Conservation (phyloP, 176 grass and related monocot species). For the Zea luxurians region DNA sequence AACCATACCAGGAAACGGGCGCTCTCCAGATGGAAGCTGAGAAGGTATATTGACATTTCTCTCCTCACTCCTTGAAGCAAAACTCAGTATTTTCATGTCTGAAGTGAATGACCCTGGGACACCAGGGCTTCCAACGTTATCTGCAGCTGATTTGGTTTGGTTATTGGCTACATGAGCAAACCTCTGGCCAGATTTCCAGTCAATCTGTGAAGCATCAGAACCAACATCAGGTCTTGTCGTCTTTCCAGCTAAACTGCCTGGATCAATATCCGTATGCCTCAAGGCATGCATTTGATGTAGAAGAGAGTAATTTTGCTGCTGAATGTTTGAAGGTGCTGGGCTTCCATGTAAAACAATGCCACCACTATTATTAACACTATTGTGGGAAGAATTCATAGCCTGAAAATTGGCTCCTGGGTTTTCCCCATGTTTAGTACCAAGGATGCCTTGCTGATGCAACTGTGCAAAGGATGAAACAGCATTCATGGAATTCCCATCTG, state of each 20-base stretch:
- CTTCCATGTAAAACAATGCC: conserved; percentile 63
- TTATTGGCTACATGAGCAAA: conserved; percentile 60
- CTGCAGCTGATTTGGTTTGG: conserved; percentile 42
- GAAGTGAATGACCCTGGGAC: conserved; percentile 51
- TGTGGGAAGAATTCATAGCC: conserved; percentile 46
- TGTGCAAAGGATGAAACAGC: conserved; percentile 55
- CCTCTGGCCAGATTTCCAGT: conserved; percentile 64
- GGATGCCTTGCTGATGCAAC: conserved; percentile 58
- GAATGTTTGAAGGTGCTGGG: conserved; percentile 58
- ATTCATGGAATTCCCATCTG: conserved; percentile 47
- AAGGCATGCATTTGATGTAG: conserved; percentile 83
- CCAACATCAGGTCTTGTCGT: conserved; percentile 54
- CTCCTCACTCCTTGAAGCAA: conserved; percentile 68
- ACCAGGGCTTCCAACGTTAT: conserved; percentile 47
- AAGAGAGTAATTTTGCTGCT: conserved; percentile 72
- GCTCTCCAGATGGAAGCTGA: conserved; percentile 51
- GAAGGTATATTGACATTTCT: conserved; percentile 44
- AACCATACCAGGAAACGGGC: conserved; percentile 35
- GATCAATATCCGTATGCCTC: conserved; percentile 60
- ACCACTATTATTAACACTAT: conserved; percentile 33
- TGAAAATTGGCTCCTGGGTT: conserved; percentile 48
- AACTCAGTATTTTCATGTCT: conserved; percentile 78
- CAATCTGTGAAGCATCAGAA: conserved; percentile 57
- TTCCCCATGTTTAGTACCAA: conserved; percentile 52
- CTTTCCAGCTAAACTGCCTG: conserved; percentile 61